Conservation (phyloP, 495 filamentous ascomycete species). For the Durotheca rogersii region DNA sequence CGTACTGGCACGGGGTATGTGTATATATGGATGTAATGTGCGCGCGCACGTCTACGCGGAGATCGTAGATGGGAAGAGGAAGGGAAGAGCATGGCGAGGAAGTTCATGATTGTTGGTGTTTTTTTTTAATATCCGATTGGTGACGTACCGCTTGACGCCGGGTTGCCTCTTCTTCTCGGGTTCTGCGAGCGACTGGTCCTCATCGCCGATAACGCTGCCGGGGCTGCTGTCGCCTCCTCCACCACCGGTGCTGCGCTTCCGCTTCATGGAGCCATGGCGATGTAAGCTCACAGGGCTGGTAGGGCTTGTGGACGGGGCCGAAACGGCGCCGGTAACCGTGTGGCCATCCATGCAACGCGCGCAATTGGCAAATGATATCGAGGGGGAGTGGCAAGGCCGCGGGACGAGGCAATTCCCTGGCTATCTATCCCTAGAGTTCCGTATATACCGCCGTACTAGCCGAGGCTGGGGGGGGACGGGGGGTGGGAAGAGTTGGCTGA, state of each 20-base stretch:
- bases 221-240: conserved; percentile 62
- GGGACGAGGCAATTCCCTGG: conserved; percentile 24
- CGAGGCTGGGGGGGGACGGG: conserved; percentile 25
- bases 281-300: conserved; percentile 46
- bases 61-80: too few relatives aligned
- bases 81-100: too few relatives aligned
- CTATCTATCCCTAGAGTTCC: conserved; percentile 23
- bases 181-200: conserved; percentile 57
- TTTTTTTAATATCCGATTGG: too few relatives aligned
- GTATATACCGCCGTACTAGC: conserved; percentile 27
- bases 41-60: too few relatives aligned
- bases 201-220: conserved; percentile 64
- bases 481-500: too few relatives aligned
- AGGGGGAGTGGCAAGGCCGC: conserved; percentile 29
- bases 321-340: conserved; percentile 38
- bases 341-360: conserved; percentile 42
- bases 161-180: conserved; percentile 67
- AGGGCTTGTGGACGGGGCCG: conserved; percentile 42
- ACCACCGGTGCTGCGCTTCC: conserved; percentile 47
- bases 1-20: too few relatives aligned
- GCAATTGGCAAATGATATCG: conserved; percentile 34
- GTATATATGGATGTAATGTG: too few relatives aligned
- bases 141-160: conserved; percentile 64
- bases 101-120: too few relatives aligned
- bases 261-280: conserved; percentile 47